Percentiles rank a stretch among this genome's conserved stretches.
Evolutionary conservation across 257 asterid species (phyloP).

Genomic region (Verbascum thapsus): DNA sequence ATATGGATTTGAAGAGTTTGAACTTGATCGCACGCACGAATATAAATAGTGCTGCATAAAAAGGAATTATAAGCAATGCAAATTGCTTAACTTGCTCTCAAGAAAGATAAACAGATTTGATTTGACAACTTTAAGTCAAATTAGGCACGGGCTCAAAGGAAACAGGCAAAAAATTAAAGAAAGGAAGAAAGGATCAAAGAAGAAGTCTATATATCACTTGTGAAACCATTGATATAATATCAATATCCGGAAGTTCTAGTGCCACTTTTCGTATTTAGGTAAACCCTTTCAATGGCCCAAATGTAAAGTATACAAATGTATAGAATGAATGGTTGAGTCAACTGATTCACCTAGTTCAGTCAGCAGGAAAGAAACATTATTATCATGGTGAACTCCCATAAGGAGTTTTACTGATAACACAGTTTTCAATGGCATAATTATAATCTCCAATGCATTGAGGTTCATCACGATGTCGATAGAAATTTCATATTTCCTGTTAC

Average conservation of each 20-base stretch:
- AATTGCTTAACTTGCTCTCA: constrained; percentile 1
- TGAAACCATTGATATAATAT: constrained; percentile 3
- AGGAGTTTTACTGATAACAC: neutral
- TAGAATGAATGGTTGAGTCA: neutral
- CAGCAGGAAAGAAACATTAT: neutral
- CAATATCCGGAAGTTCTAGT: neutral
- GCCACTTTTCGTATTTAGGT: neutral
- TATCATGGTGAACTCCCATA: neutral
- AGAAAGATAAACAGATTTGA: constrained; percentile 5
- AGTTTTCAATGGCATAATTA: neutral
- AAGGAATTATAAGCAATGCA: neutral
- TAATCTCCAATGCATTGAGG: neutral
- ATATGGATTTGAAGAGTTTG: neutral
- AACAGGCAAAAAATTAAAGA: neutral
- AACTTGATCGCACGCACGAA: neutral
- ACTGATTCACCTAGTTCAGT: constrained; percentile 6
- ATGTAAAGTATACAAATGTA: neutral
- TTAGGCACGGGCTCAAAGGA: neutral
- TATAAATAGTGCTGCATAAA: neutral
- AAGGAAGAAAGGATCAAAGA: neutral
- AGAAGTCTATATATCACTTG: neutral
- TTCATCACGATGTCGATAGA: neutral
- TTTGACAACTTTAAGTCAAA: neutral
- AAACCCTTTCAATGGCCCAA: neutral
- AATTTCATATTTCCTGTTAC: constrained; percentile 15